Conservation (phyloP, 768 basidiomycete genomes). For the Cystofilobasidium bisporidii region DNA sequence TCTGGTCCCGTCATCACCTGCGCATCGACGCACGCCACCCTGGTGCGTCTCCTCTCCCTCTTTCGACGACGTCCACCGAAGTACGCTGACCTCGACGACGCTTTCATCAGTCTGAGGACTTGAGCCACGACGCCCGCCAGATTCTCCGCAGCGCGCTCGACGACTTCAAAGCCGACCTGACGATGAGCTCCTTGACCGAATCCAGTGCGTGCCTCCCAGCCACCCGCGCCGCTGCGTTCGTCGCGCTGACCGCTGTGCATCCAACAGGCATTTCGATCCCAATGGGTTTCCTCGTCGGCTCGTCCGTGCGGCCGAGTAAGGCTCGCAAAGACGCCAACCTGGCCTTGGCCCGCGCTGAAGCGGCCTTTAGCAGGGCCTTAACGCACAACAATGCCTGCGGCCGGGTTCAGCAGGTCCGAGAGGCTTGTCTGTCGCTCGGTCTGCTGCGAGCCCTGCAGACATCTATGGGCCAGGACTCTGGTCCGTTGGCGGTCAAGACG, state of each 20-base stretch:
- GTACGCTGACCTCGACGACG: background rate
- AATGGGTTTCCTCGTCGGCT: conserved; percentile 57
- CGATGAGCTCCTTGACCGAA: conserved; percentile 78
- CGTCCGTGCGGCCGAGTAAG: conserved; percentile 40
- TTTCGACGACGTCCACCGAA: too few relatives aligned
- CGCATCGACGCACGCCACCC: conserved; percentile 48
- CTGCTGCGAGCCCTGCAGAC: conserved; percentile 67
- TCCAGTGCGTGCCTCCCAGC: conserved; percentile 77
- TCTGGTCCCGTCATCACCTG: conserved; percentile 45
- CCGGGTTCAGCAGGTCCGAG: conserved; percentile 60
- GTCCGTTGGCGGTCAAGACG: conserved; percentile 49
- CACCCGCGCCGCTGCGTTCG: too few relatives aligned
- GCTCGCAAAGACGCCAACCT: conserved; percentile 53
- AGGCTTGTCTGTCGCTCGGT: conserved; percentile 61
- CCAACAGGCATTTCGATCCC: conserved; percentile 67
- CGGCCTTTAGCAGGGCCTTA: conserved; percentile 59
- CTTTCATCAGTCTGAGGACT: conserved; percentile 58
- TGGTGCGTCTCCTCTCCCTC: conserved; percentile 46
- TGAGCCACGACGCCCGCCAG: conserved; percentile 64
- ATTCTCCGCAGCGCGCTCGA: conserved; percentile 66
- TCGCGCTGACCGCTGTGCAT: background rate
- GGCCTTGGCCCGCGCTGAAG: conserved; percentile 59
- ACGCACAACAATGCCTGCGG: conserved; percentile 51
- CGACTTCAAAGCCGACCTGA: conserved; percentile 74
- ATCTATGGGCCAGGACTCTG: conserved; percentile 58